Evolutionary conservation across 2,329 filamentous ascomycete species (phyloP), one percentile per base, ranked within the genome.

Genomic region (Ceratocystis papillata): DNA sequence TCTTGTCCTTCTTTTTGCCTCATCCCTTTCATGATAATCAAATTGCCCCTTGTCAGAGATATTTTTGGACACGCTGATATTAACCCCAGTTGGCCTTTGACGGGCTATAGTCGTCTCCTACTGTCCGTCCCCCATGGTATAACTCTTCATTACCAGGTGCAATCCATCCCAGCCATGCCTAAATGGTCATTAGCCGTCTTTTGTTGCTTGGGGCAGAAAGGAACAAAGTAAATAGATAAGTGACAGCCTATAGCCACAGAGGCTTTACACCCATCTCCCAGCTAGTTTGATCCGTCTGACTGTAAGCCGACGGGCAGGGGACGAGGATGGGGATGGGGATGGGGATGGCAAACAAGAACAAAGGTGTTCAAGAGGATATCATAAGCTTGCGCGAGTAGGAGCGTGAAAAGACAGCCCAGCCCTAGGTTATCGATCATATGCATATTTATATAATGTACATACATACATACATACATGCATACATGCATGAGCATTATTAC

Each of bases 1-100:
- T 65, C 63, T 65, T 48, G 37, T n/a, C 48, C 45, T 37, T n/a
- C 45, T 68, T 53, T 63, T 59, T 59, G 55, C 53, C 55, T 59
- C 30, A 59, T 59, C 55, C 55, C 55, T 59, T 59, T 59, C 55
- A 33, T 59, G 28, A 33, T 59, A 59, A 33, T 22, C 17, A 20
- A 30, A 12, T 59, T 30, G 48, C 48, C 48, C 63, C 53, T 57
- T 61, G 37, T 60, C 60, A 48, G 45, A 45, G 37, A 48, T 44
- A 45, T 48, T 48, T 62, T 48, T 62, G 60, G 37, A 25, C 17
- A 15, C 20, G n/a, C 45, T 44, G 20, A 44, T 62, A 45, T 62
- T 28, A 44, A 25, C 20, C 60, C 37, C 8, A 44, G 28, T 12
- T 3, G 12, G 60, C n/a, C 48, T 33, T 53, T 30, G 28, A 53